Evolutionary conservation across 1,139 yeast species (phyloP).

Genomic region (Yamadazyma pseudoaaseri): DNA sequence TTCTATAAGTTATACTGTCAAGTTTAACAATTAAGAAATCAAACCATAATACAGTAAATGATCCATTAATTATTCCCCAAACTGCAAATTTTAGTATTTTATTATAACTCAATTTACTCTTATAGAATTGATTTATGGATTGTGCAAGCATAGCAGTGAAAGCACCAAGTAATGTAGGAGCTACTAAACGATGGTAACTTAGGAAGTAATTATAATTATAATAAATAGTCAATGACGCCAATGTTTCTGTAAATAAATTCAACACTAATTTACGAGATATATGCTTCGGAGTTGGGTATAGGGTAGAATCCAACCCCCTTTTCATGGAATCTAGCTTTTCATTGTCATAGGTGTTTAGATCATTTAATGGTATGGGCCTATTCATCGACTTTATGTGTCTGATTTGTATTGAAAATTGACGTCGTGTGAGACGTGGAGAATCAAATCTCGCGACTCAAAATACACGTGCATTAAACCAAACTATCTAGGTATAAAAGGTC

Average conservation of each 20-base stretch:
- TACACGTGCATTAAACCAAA: too few relatives aligned
- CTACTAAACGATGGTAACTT: slow-evolving; percentile 25
- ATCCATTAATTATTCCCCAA: slow-evolving; percentile 66
- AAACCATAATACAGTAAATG: slow-evolving; percentile 57
- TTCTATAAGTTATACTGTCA: slow-evolving; percentile 35
- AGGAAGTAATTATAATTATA: slow-evolving; percentile 25
- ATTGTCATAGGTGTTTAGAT: slow-evolving; percentile 9
- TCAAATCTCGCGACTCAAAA: not conserved
- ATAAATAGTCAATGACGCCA: slow-evolving; percentile 25
- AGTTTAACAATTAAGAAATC: slow-evolving; percentile 40
- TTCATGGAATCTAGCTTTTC: slow-evolving; percentile 11
- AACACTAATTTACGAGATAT: slow-evolving; percentile 15
- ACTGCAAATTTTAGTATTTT: slow-evolving; percentile 49
- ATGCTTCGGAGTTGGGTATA: slow-evolving; percentile 21
- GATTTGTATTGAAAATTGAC: not conserved
- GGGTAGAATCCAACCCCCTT: slow-evolving; percentile 16
- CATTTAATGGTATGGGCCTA: slow-evolving; percentile 11
- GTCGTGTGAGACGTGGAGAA: slow-evolving; percentile 7
- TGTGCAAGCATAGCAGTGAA: slow-evolving; percentile 59
- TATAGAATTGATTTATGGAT: slow-evolving; percentile 49
- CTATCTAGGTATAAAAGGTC: too few relatives aligned
- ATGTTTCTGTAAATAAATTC: slow-evolving; percentile 24
- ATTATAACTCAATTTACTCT: slow-evolving; percentile 37
- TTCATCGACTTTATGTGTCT: slow-evolving; percentile 9
- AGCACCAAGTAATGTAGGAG: slow-evolving; percentile 46